A percentile compares a stretch with the other conserved stretches of the same genome.
Conservation (phyloP, 2,329 filamentous ascomycete genomes). For the Alternaria dauci region DNA sequence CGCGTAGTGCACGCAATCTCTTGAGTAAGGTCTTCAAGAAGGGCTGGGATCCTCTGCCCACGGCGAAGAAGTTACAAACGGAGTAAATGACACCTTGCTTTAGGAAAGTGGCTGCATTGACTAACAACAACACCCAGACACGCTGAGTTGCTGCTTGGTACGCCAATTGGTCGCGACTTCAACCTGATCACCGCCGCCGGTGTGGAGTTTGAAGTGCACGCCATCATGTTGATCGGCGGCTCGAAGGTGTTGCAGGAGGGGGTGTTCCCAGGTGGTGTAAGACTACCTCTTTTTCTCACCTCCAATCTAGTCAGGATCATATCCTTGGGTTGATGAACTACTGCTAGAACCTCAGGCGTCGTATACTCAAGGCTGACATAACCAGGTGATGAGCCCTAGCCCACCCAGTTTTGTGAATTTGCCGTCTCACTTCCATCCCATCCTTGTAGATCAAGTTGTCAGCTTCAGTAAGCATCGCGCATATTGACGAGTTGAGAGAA, state of each 20-base stretch:
- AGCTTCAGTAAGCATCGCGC: constrained; percentile 9
- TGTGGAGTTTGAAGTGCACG: constrained; percentile 22
- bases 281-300: neutral
- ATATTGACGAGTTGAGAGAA: neutral
- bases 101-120: neutral
- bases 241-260: constrained; percentile 16
- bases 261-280: constrained; percentile 18
- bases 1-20: constrained; percentile 10
- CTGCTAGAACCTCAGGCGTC: neutral
- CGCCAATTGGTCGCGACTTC: constrained; percentile 21
- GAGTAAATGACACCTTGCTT: neutral
- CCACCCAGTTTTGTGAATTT: constrained; percentile 8
- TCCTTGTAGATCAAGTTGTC: constrained; percentile 21
- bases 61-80: neutral
- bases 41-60: neutral
- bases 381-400: neutral
- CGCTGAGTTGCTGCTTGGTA: constrained; percentile 5
- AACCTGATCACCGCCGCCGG: constrained; percentile 14
- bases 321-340: neutral
- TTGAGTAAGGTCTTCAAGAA: constrained; percentile 11
- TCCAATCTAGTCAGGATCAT: neutral
- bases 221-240: constrained; percentile 23
- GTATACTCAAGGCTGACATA: neutral
- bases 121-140: constrained; percentile 1
- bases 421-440: constrained; percentile 14